Evolutionary conservation across 2,329 filamentous ascomycete species (phyloP), one percentile per base, ranked within the genome.

Genomic region (Didymella sp.): DNA sequence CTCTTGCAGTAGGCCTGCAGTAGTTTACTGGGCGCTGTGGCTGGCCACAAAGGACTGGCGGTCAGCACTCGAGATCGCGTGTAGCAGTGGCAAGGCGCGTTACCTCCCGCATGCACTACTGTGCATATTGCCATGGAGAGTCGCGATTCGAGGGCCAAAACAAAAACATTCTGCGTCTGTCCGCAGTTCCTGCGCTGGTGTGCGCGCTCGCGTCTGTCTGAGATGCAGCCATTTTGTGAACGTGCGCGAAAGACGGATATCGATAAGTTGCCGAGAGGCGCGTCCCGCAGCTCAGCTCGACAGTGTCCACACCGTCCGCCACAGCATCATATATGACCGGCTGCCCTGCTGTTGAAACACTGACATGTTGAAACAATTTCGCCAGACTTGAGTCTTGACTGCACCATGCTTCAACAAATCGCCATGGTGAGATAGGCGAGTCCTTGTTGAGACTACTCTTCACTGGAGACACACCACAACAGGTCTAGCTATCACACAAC

Each of bases 1-100:
- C 60, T 66, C 58, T 54, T 71, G 73, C 73, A 76, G 66, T 72
- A 73, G 71, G 42, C 37, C 51, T 67, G 64, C 66, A 63, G 60
- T 60, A 54, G 41, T 40, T 45, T 60, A 59, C 56, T 52, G 62
- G 63, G 64, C 51, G 49, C 25, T 51, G 66, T 67, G 71, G 67
- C 70, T 71, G 64, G 70, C 61, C 63, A 52, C 50, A 45, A 33
- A 67, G 60, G 62, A 69, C 61, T 69, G 67, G 67, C 68, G 60
- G 61, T 70, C 63, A 69, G 64, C 51, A 25, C 35, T 64, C 58
- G 41, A 61, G 53, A 47, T 59, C 50, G 60, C 56, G 60, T 60
- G 56, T 50, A 59, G 56, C 49, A 52, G 61, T 60, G 58, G 44
- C 46, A 53, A 57, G 56, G 37, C 58, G 54, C 53, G 57, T 62